These are phyloP conservation scores for Eragrostis curvula DNA, from an alignment of 176 grass and related monocot genomes.

Conservation along the genomic window DNA sequence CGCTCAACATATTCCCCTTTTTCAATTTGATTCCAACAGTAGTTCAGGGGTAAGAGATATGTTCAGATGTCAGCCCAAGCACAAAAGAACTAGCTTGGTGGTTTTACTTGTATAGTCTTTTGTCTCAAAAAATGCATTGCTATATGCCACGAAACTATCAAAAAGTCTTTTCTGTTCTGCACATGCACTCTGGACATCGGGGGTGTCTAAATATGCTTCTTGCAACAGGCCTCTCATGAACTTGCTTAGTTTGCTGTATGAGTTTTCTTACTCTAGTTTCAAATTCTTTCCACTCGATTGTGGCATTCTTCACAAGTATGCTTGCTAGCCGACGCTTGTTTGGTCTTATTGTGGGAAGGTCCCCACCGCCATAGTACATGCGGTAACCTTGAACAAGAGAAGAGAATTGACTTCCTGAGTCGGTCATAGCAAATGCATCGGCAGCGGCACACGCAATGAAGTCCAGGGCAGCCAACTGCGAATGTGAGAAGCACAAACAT, in stretches of 20 bases:
- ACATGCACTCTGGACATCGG: slow-evolving; percentile 90
- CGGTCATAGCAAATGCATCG: slow-evolving; percentile 99
- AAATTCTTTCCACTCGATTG: slow-evolving; percentile 97
- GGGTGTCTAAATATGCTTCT: slow-evolving; percentile 95
- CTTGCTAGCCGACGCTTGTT: slow-evolving; percentile 84
- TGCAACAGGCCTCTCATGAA: slow-evolving; percentile 83
- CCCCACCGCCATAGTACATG: slow-evolving; percentile 88
- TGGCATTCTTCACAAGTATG: slow-evolving; percentile 86
- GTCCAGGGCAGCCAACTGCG: slow-evolving; percentile 89
- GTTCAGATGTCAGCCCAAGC: slow-evolving; percentile 20
- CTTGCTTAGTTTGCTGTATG: slow-evolving; percentile 92
- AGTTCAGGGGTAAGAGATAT: not conserved
- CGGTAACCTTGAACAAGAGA: slow-evolving; percentile 95
- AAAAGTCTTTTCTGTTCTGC: slow-evolving; percentile 61
- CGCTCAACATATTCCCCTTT: slow-evolving; percentile 1
- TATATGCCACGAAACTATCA: slow-evolving; percentile 35
- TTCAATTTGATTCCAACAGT: not conserved
- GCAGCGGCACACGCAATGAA: slow-evolving; percentile 93
- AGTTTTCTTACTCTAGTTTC: slow-evolving; percentile 86
- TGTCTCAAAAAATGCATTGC: not conserved
- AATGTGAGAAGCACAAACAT: slow-evolving; percentile 22
- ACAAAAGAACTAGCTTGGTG: slow-evolving; percentile 34
- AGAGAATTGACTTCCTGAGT: slow-evolving; percentile 90
- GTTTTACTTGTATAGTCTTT: not conserved
- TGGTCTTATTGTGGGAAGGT: slow-evolving; percentile 85